These are phyloP conservation scores for Colletotrichum simmondsii DNA, from an alignment of 2,329 filamentous ascomycete species.

Conservation along the genomic window DNA sequence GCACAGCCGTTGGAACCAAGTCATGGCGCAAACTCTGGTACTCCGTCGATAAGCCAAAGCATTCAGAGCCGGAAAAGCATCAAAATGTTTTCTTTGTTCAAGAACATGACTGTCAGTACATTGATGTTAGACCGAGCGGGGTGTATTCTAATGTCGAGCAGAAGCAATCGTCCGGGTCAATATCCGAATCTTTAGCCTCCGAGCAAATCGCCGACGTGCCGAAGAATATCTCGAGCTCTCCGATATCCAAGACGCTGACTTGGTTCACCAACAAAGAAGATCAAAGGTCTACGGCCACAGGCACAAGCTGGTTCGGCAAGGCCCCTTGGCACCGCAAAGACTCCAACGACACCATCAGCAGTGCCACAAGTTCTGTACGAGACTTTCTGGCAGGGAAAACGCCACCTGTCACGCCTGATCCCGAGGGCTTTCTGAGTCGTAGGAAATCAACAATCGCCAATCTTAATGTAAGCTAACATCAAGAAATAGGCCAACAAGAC, in stretches of 20 bases:
- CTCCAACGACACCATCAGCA: slow-evolving; percentile 50
- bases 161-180: not conserved
- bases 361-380: slow-evolving; percentile 53
- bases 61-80: not conserved
- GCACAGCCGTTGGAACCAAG: not conserved
- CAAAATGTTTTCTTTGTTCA: slow-evolving; percentile 10
- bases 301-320: slow-evolving; percentile 35
- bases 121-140: not conserved
- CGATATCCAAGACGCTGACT: slow-evolving; percentile 6
- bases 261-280: slow-evolving; percentile 23
- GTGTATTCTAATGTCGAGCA: not conserved
- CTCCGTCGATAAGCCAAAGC: not conserved
- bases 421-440: slow-evolving; percentile 14
- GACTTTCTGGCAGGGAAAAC: slow-evolving; percentile 51
- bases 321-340: slow-evolving; percentile 53
- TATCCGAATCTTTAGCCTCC: not conserved
- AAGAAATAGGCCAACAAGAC: slow-evolving; percentile 28
- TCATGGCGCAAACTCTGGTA: not conserved
- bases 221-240: not conserved
- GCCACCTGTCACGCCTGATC: slow-evolving; percentile 43
- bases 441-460: not conserved
- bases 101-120: slow-evolving; percentile 1
- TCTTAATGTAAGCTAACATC: not conserved
- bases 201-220: not conserved
- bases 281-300: not conserved